These are phyloP conservation scores for Apiospora phragmitis DNA, from an alignment of 2,329 filamentous ascomycete genomes.

Conservation along the genomic window DNA sequence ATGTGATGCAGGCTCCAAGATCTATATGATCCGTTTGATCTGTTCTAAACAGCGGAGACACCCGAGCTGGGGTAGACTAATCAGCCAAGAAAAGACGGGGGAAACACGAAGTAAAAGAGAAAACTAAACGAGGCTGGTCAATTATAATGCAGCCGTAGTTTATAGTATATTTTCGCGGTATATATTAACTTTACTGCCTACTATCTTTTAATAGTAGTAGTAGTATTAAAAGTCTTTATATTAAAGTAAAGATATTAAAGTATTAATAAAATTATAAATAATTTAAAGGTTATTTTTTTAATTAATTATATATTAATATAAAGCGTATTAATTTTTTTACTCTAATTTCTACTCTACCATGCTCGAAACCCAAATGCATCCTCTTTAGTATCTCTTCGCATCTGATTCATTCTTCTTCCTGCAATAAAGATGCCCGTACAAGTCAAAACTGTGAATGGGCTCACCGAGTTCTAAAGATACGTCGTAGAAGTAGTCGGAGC, in stretches of 20 bases:
- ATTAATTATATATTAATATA: too few species aligned
- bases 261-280: too few species aligned
- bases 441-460: not conserved
- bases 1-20: not conserved
- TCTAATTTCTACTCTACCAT: not conserved
- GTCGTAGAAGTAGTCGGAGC: not conserved
- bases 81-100: not conserved
- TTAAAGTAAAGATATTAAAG: too few species aligned
- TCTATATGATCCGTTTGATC: not conserved
- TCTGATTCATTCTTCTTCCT: not conserved
- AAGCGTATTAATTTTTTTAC: too few species aligned
- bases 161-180: too few species aligned
- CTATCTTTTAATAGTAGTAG: too few species aligned
- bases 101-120: not conserved
- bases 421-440: not conserved
- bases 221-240: too few species aligned
- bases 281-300: too few species aligned
- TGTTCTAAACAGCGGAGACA: not conserved
- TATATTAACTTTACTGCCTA: too few species aligned
- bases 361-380: not conserved
- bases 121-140: not conserved
- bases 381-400: not conserved
- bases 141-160: not conserved
- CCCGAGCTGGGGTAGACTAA: not conserved
- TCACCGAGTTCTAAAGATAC: not conserved